These are phyloP conservation scores for Aspergillus arachidicola DNA, from an alignment of 2,329 filamentous ascomycete species.

Conservation along the genomic window DNA sequence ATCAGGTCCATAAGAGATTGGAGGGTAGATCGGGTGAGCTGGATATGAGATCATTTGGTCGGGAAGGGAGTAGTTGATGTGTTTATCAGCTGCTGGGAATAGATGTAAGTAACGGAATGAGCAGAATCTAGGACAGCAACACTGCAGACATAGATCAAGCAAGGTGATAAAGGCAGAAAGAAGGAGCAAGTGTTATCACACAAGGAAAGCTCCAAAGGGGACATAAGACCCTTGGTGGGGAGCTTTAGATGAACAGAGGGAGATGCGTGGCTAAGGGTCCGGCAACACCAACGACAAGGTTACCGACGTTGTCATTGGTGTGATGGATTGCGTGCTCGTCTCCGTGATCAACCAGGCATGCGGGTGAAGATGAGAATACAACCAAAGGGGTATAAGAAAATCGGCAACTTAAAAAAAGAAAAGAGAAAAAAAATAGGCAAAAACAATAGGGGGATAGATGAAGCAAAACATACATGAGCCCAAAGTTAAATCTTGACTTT, in stretches of 20 bases:
- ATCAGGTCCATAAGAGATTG: constrained; percentile 39
- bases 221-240: constrained; percentile 13
- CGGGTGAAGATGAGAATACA: background rate
- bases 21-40: constrained; percentile 41
- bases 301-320: constrained; percentile 34
- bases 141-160: constrained; percentile 12
- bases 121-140: constrained; percentile 2
- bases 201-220: constrained; percentile 11
- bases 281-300: constrained; percentile 23
- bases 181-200: constrained; percentile 12
- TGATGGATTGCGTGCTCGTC: constrained; percentile 41
- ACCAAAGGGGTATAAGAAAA: background rate
- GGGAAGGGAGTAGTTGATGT: constrained; percentile 41
- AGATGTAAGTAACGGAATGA: constrained; percentile 26
- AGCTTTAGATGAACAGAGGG: constrained; percentile 9
- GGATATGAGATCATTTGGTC: constrained; percentile 44
- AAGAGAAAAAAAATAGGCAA: background rate
- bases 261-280: constrained; percentile 21
- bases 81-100: constrained; percentile 33
- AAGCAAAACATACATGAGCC: background rate
- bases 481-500: background rate
- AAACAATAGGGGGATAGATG: background rate
- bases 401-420: constrained; percentile 5
- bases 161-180: constrained; percentile 16
- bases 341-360: constrained; percentile 18